phyloP scores from a whole-genome alignment of 2,329 filamentous ascomycete species.

The Gaeumannomyces sp. region DNA sequence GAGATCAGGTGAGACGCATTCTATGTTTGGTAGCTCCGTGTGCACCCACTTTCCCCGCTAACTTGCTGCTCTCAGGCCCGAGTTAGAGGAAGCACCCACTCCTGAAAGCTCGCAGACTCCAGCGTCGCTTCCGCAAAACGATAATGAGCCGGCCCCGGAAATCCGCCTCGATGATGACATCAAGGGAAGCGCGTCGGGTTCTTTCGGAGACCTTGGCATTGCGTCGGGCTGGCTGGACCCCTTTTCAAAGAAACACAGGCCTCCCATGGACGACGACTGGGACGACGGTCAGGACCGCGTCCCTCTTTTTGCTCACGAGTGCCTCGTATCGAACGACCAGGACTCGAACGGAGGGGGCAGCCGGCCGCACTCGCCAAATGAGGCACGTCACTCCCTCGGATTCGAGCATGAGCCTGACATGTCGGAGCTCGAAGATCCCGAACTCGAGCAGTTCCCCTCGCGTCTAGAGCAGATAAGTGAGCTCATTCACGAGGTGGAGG shows the following conservation, averaged over 20 bases:
- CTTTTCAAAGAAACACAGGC: neutral
- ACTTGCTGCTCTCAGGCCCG: constrained; percentile 2
- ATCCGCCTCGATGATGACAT: neutral
- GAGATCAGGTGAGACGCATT: neutral
- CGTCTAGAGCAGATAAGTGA: constrained; percentile 38
- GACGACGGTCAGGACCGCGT: constrained; percentile 6
- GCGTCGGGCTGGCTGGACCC: constrained; percentile 9
- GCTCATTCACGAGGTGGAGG: constrained; percentile 39
- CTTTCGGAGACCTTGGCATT: neutral
- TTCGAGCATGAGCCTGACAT: constrained; percentile 19
- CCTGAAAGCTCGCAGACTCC: constrained; percentile 13
- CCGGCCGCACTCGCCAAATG: constrained; percentile 10
- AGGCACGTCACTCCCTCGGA: constrained; percentile 2
- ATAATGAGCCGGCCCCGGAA: neutral
- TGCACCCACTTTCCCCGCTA: neutral
- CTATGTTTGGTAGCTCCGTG: neutral
- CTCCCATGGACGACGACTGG: neutral
- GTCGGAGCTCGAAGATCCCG: constrained; percentile 40
- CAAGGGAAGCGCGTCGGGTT: neutral
- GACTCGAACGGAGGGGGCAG: constrained; percentile 20
- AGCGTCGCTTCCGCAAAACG: constrained; percentile 9
- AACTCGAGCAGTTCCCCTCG: constrained; percentile 41
- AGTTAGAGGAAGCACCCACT: constrained; percentile 1
- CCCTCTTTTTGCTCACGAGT: constrained; percentile 16
- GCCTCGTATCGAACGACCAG: constrained; percentile 16